Evolutionary conservation across 1,139 yeast genomes (phyloP).

Genomic region (Saccharomyces hybrid): DNA sequence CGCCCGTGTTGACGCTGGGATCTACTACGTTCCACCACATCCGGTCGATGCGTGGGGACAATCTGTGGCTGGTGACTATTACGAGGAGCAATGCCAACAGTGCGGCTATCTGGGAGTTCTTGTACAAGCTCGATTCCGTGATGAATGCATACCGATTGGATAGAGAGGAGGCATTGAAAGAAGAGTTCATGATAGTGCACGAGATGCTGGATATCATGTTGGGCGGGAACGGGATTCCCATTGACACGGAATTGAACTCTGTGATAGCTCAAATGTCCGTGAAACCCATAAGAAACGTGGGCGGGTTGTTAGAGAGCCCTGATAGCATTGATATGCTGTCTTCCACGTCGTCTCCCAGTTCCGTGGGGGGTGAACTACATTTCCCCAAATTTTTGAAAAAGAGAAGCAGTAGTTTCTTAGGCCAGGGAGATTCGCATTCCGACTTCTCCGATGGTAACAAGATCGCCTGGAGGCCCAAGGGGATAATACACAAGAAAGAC

Average conservation of each 20-base stretch:
- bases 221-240: conserved; percentile 77
- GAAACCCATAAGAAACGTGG: conserved; percentile 15
- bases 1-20: conserved; percentile 86
- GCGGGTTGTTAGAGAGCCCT: neutral
- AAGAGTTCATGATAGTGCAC: conserved; percentile 60
- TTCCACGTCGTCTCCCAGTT: neutral
- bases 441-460: conserved; percentile 22
- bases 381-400: conserved; percentile 15
- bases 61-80: conserved; percentile 77
- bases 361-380: conserved; percentile 1
- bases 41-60: conserved; percentile 40
- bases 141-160: conserved; percentile 21
- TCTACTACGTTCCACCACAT: conserved; percentile 86
- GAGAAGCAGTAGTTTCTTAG: conserved; percentile 11
- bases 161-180: conserved; percentile 34
- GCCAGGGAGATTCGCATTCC: conserved; percentile 11
- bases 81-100: conserved; percentile 86
- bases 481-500: conserved; percentile 72
- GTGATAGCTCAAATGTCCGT: conserved; percentile 30
- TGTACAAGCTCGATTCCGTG: conserved; percentile 44
- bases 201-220: conserved; percentile 66
- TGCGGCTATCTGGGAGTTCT: conserved; percentile 67
- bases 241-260: conserved; percentile 51
- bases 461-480: conserved; percentile 63
- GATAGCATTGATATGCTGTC: neutral